Evolutionary conservation across 1,139 yeast species (phyloP), one percentile per base, ranked within the genome.

Genomic region (Protomyces macrosporus): DNA sequence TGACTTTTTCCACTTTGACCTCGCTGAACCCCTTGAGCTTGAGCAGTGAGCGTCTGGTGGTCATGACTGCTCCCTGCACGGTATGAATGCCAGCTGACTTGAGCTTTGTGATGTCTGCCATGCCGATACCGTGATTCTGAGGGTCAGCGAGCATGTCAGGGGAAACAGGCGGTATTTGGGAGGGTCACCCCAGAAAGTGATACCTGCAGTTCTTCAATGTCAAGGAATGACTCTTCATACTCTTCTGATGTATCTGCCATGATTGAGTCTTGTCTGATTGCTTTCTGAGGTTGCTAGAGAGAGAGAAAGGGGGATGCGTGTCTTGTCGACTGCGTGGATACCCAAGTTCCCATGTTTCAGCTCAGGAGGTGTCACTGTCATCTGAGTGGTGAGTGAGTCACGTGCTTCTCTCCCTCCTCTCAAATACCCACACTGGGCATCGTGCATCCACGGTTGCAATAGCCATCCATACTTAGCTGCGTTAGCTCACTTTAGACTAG

Each of bases 1-100:
- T 84, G 65, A 84, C 81, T 71, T 83, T 84, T 53, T 83, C 86
- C 12, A 83, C 86, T 69, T 84, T 84, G 14, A 80, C 79, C 67
- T 82, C 87, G 69, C 84, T 80, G 50, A 83, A 71, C 0, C 86
- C 85, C 68, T 81, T 81, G 57, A 82, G 81, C 70, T 82, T 82
- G 52, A 79, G 73, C 65, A 82, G 67, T 65, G 81, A 81, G 65
- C 86, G 75, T 14, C 63, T 39, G 40, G 45, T 36, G 30, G 55
- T 37, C 35, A 53, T 32, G 6, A 42, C 53, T 69, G 81, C 65
- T 73, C 79, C 85, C 10, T 84, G 79, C 40, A 83, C 78, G 0
- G 85, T 81, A 68, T 78, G 81, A 16, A 84, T 76, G 0, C 87
- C 87, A 14, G 82, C 80, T 1, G 80, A 71, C 67, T 79, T 80